Evolutionary conservation across 2,329 filamentous ascomycete species (phyloP), one percentile per base, ranked within the genome.

Genomic region (Arthroderma sp.): DNA sequence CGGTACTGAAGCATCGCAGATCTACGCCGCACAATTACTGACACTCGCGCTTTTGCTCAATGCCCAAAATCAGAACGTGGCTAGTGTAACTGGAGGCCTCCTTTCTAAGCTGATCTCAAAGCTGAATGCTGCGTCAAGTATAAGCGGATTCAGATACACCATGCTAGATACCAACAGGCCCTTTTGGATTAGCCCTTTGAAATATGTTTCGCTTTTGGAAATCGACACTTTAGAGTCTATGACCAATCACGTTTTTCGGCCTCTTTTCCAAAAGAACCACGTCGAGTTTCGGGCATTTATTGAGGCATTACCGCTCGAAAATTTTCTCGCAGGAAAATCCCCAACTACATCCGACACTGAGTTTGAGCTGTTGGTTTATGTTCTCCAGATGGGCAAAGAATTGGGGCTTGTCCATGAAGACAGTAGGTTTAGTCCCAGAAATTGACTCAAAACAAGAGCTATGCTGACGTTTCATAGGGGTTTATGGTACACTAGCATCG

Each of bases 311-410:
- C 79, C 72, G n/a, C 63, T 69, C 9, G 58, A 71, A 4, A 68
- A 67, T 43, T 61, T 69, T n/a, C 59, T 72, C 8, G 68, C 62
- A 45, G 69, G 63, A 48, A 68, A 68, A 36, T 64, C 64, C 38
- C 65, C 58, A 31, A 61, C 66, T 43, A 67, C 70, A 15, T 60
- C 75, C 28, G 69, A 77, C 43, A 63, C 69, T 9, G 70, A 76
- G 42, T 72, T 75, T 0, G 66, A 79, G 37, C 62, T 86, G 6
- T 75, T 79, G 51, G 69, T 86, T 36, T 73, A 80, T 38, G 74
- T 79, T n/a, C 66, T 86, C 37, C 80, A 85, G 51, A 73, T 78
- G 10, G 82, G 79, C 9, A 86, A 85, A 61, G 82, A 82, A 55
- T 66, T 74, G 33, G 81, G 81, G 1, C 63, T 85, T 11, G 77